Percentiles rank a stretch among this genome's conserved stretches.
Conservation (phyloP, 2,329 filamentous ascomycete species). For the Stromatinia cepivora region DNA sequence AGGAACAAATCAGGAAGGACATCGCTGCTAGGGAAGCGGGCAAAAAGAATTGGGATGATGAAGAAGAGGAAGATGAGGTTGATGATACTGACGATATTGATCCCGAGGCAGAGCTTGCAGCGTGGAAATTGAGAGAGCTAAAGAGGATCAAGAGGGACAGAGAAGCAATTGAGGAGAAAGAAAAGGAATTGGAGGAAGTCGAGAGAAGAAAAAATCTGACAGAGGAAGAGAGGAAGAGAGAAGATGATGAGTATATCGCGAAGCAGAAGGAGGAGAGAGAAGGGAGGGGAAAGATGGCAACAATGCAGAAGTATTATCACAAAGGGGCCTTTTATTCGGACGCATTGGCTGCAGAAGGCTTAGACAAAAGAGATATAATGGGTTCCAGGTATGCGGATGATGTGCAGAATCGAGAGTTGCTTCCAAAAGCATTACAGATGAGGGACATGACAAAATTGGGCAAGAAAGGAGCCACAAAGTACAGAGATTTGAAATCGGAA, state of each 20-base stretch:
- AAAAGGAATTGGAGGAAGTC: conserved; percentile 84
- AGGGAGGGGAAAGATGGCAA: conserved; percentile 76
- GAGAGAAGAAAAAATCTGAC: conserved; percentile 86
- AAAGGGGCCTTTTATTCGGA: conserved; percentile 94
- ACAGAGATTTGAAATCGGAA: conserved; percentile 82
- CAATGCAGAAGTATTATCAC: conserved; percentile 96
- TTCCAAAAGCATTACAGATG: conserved; percentile 91
- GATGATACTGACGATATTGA: conserved; percentile 88
- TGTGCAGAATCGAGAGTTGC: conserved; percentile 73
- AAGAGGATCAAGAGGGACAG: conserved; percentile 85
- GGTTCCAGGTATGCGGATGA: conserved; percentile 82
- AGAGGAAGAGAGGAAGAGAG: conserved; percentile 78
- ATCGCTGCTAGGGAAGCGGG: conserved; percentile 71
- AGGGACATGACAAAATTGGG: conserved; percentile 92
- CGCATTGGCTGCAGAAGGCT: conserved; percentile 70
- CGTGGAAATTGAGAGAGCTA: conserved; percentile 92
- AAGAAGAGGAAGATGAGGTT: conserved; percentile 70
- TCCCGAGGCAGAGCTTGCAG: conserved; percentile 82
- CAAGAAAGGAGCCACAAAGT: conserved; percentile 86
- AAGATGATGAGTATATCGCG: conserved; percentile 77
- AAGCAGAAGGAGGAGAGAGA: conserved; percentile 59
- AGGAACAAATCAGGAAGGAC: conserved; percentile 84
- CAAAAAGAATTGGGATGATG: conserved; percentile 82
- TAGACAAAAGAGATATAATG: conserved; percentile 83
- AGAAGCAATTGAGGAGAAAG: conserved; percentile 77